Evolutionary conservation across 164 flowering plant genomes (phyloP).

Genomic region (Macadamia tetraphylla): DNA sequence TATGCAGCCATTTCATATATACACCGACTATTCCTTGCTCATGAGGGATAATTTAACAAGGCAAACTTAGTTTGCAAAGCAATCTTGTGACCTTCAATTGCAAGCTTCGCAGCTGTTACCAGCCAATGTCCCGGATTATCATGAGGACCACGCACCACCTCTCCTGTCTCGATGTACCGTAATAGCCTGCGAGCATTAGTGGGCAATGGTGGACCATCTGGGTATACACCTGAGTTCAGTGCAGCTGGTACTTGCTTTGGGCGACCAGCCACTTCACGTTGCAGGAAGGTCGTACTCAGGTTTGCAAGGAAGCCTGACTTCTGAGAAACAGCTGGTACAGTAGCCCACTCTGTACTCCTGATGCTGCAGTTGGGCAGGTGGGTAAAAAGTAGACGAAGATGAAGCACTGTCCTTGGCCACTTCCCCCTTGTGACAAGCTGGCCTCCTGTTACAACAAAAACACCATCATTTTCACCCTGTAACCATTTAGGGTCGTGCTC

Average conservation of each 20-base stretch:
- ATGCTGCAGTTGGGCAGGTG: constrained; percentile 60
- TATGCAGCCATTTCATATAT: neutral
- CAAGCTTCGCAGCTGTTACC: constrained; percentile 69
- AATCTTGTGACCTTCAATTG: constrained; percentile 58
- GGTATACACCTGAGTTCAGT: constrained; percentile 72
- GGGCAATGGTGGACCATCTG: constrained; percentile 72
- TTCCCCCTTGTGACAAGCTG: constrained; percentile 66
- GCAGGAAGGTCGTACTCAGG: constrained; percentile 60
- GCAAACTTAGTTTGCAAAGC: constrained; percentile 75
- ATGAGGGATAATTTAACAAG: constrained; percentile 43
- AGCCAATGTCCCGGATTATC: constrained; percentile 84
- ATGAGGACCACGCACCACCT: constrained; percentile 68
- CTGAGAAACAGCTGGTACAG: constrained; percentile 47
- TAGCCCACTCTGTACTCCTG: constrained; percentile 63
- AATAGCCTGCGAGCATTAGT: constrained; percentile 47
- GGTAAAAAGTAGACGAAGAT: constrained; percentile 68
- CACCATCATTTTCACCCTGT: constrained; percentile 36
- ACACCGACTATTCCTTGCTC: neutral
- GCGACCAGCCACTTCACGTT: constrained; percentile 22
- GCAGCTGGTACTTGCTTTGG: constrained; percentile 44
- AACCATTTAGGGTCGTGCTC: constrained; percentile 68
- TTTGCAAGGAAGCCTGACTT: constrained; percentile 58
- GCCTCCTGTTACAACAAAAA: constrained; percentile 79
- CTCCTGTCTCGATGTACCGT: constrained; percentile 53
- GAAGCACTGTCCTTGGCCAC: constrained; percentile 72